A percentile compares a stretch with the other conserved stretches of the same genome.
These are phyloP conservation scores for Fusarium luffae DNA, from an alignment of 2,329 filamentous ascomycete species.

Conservation along the genomic window DNA sequence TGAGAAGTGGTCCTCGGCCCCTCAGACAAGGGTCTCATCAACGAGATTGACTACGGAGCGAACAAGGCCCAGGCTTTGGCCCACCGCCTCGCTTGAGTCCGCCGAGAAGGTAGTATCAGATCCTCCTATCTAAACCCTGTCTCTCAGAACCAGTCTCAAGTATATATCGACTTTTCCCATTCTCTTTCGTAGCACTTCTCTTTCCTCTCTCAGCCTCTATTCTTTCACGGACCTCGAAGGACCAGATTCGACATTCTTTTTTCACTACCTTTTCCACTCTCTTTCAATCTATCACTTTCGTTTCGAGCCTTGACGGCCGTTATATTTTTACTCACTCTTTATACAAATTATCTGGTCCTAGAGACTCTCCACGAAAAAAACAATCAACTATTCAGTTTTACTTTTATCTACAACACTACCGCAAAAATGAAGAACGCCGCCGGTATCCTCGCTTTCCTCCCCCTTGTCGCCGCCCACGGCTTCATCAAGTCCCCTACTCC, in stretches of 20 bases:
- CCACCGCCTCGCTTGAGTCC: slow-evolving; percentile 19
- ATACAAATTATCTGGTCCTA: slow-evolving; percentile 43
- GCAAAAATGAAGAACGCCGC: slow-evolving; percentile 42
- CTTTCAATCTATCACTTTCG: slow-evolving; percentile 42
- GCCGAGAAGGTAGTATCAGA: slow-evolving; percentile 26
- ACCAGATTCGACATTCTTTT: slow-evolving; percentile 49
- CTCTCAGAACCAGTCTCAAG: not conserved
- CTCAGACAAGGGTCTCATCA: slow-evolving; percentile 10
- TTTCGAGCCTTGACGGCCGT: slow-evolving; percentile 48
- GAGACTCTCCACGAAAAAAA: slow-evolving; percentile 38
- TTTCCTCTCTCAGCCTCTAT: slow-evolving; percentile 35
- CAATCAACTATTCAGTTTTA: not conserved
- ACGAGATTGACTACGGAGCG: slow-evolving; percentile 30
- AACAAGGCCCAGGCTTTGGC: slow-evolving; percentile 13
- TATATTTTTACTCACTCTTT: slow-evolving; percentile 41
- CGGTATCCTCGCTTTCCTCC: slow-evolving; percentile 42
- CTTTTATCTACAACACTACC: slow-evolving; percentile 2
- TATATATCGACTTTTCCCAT: slow-evolving; percentile 42
- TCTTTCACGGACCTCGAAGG: slow-evolving; percentile 47
- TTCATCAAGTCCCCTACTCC: slow-evolving; percentile 55
- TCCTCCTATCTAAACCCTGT: slow-evolving; percentile 35
- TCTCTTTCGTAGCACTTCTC: not conserved
- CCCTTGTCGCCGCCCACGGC: slow-evolving; percentile 56
- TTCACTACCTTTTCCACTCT: slow-evolving; percentile 44
- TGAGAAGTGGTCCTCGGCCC: slow-evolving; percentile 1